Evolutionary conservation across 352 stramenopile genomes (phyloP).

Genomic region (Phytopythium ostracodes): DNA sequence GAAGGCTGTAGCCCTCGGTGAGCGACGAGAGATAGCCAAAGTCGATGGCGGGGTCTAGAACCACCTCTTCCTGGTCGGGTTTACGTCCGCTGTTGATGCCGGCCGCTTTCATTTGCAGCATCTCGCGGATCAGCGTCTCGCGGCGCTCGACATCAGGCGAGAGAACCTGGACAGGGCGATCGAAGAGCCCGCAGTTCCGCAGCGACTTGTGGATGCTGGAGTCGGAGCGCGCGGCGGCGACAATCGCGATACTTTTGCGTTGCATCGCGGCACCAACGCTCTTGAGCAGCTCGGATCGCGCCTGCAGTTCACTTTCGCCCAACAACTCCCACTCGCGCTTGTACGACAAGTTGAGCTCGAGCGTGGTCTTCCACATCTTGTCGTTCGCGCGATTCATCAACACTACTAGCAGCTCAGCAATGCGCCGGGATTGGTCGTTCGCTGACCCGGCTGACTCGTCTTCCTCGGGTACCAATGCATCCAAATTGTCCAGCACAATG

Average conservation of each 20-base stretch:
- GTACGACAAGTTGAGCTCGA: constrained; percentile 51
- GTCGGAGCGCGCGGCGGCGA: constrained; percentile 56
- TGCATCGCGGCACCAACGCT: constrained; percentile 53
- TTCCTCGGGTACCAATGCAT: constrained; percentile 78
- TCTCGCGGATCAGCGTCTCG: constrained; percentile 53
- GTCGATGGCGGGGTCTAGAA: constrained; percentile 55
- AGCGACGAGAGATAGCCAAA: constrained; percentile 53
- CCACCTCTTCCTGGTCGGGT: constrained; percentile 8
- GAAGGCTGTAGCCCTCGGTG: constrained; percentile 80
- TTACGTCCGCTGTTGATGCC: constrained; percentile 18
- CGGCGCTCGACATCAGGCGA: constrained; percentile 60
- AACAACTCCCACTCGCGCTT: constrained; percentile 30
- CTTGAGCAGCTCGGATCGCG: constrained; percentile 34
- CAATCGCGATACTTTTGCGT: constrained; percentile 57
- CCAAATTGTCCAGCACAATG: constrained; percentile 81
- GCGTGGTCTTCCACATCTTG: constrained; percentile 55
- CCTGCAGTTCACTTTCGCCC: constrained; percentile 11
- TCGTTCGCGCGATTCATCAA: constrained; percentile 48
- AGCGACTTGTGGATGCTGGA: constrained; percentile 67
- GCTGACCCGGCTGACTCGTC: constrained; percentile 59
- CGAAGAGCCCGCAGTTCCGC: constrained; percentile 62
- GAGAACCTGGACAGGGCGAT: constrained; percentile 52
- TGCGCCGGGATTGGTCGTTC: constrained; percentile 86
- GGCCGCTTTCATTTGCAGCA: constrained; percentile 50
- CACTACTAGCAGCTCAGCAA: constrained; percentile 70